Base-by-base conservation (phyloP, 805 yeast species). In the Cyberlindnera galapagoensis region DNA sequence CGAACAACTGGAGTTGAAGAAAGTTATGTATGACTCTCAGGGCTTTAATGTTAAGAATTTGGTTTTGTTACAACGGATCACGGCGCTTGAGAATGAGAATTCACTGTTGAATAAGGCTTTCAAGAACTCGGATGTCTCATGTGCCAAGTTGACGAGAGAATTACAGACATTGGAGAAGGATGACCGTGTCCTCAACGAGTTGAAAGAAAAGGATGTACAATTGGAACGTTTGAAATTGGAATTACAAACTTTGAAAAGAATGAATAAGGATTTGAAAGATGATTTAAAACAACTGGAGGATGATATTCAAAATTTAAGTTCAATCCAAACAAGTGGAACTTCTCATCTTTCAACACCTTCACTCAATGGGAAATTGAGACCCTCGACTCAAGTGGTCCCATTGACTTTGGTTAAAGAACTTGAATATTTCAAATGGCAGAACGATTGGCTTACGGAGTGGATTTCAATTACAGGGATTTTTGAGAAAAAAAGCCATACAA, bases 41-140 rank as follows among this genome's bases (percentile, higher is more conserved):
- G 52, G 31, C 30, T 37, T 41, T n/a, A 37, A 21, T 40, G 43
- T 39, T 19, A 44, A 34, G 30, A 40, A 37, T 26, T 30, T 46
- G 34, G 18, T 42, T 6, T 43, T 39, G 39, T 38, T 25, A 21
- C 47, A 37, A 33, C 36, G 31, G 28, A 42, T 33, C 18, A 25
- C 35, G 25, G 10, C 36, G 31, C 13, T 39, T 34, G 42, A 42
- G 28, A 10, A 21, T 30, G 50, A 47, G 27, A 39, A 39, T 24
- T 16, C 30, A 17, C 22, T 24, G 7, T 31, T 41, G 40, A 37
- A 33, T 35, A 31, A 23, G 19, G 24, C 30, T 23, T 14, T n/a
- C 26, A 25, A 16, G n/a, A 32, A 7, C 19, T 12, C 3, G 31
- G 26, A 10, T 21, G 19, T 9, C 18, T 9, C 12, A 12, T 7